phyloP scores from a whole-genome alignment of 129 eudicot genomes.

The Smallanthus sonchifolius region DNA sequence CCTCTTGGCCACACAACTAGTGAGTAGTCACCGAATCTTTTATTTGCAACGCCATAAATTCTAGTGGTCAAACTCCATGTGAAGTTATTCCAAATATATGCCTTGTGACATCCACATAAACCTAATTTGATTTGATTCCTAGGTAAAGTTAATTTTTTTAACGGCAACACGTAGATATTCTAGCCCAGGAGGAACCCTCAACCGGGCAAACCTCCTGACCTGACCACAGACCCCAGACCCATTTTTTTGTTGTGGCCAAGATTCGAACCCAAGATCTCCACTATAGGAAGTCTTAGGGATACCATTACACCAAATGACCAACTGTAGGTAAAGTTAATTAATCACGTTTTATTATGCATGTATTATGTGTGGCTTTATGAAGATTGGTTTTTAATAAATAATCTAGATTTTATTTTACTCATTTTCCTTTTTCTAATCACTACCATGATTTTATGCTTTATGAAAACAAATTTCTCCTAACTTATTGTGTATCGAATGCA shows the following conservation, averaged over 20 bases:
- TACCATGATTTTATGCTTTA: too few species aligned
- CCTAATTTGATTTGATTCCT: conserved; percentile 19
- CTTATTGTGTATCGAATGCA: too few species aligned
- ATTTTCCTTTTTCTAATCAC: not conserved
- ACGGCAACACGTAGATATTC: too few species aligned
- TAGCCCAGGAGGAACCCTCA: too few species aligned
- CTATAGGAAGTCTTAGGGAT: too few species aligned
- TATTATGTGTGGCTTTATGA: not conserved
- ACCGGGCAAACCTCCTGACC: too few species aligned
- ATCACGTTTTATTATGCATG: conserved; percentile 22
- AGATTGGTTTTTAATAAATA: not conserved
- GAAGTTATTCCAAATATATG: conserved; percentile 20
- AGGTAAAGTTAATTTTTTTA: conserved; percentile 2
- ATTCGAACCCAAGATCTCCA: too few species aligned
- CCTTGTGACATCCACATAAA: conserved; percentile 11
- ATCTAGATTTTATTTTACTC: not conserved
- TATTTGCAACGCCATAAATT: not conserved
- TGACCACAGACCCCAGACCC: too few species aligned
- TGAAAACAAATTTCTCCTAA: too few species aligned
- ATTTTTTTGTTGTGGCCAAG: too few species aligned
- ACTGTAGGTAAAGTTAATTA: conserved; percentile 7
- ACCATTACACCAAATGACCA: too few species aligned
- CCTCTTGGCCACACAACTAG: conserved; percentile 29
- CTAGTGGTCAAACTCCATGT: conserved; percentile 16
- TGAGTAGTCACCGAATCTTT: conserved; percentile 10